phyloP scores from a whole-genome alignment of 2,329 filamentous ascomycete genomes.

The Fusarium annulatum region DNA sequence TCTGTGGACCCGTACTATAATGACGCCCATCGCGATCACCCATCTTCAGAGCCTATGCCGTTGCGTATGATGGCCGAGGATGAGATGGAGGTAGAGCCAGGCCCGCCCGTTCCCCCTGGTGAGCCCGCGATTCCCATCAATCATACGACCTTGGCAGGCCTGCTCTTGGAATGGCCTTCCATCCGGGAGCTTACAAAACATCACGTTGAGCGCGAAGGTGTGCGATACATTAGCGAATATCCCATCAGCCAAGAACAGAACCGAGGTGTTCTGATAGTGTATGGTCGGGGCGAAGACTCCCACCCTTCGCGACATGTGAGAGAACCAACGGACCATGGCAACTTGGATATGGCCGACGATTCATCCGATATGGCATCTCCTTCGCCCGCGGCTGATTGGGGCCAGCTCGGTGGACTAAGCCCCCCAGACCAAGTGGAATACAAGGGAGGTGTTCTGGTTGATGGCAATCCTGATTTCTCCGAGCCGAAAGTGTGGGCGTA shows the following conservation, averaged over 20 bases:
- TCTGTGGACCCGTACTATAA: conserved; percentile 38
- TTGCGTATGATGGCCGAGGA: conserved; percentile 55
- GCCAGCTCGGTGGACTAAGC: conserved; percentile 65
- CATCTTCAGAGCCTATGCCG: conserved; percentile 42
- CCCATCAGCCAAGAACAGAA: conserved; percentile 80
- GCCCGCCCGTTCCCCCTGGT: conserved; percentile 64
- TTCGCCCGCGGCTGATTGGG: conserved; percentile 68
- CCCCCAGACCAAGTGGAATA: conserved; percentile 56
- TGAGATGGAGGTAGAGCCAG: conserved; percentile 62
- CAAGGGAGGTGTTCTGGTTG: conserved; percentile 52
- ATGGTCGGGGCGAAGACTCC: conserved; percentile 81
- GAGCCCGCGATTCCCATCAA: conserved; percentile 81
- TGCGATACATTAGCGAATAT: conserved; percentile 73
- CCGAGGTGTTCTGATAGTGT: conserved; percentile 78
- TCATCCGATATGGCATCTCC: conserved; percentile 65
- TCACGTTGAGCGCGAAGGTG: conserved; percentile 59
- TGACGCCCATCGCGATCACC: conserved; percentile 43
- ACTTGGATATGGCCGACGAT: conserved; percentile 59
- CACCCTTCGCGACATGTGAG: conserved; percentile 65
- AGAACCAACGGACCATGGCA: conserved; percentile 53
- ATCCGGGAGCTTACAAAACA: conserved; percentile 72
- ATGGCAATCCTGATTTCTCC: conserved; percentile 67
- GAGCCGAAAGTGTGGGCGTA: conserved; percentile 62
- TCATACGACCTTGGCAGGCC: conserved; percentile 90
- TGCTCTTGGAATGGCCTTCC: conserved; percentile 78